These are phyloP conservation scores for Pseudopyrenochaeta lycopersici DNA, from an alignment of 2,329 filamentous ascomycete genomes.

Conservation along the genomic window DNA sequence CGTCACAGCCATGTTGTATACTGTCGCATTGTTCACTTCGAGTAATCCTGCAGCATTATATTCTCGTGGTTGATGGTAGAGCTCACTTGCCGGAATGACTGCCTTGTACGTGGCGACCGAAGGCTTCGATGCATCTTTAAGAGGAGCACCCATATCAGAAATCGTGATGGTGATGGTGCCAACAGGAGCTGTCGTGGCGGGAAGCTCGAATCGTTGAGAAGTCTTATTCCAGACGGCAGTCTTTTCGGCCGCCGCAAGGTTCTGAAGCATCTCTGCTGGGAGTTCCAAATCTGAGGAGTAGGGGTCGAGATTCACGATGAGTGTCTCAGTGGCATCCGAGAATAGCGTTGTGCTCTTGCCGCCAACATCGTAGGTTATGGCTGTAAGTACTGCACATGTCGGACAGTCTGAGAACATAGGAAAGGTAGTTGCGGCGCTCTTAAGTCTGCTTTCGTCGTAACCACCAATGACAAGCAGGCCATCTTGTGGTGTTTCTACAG, in stretches of 20 bases:
- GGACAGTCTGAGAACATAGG: constrained; percentile 28
- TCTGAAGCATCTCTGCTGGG: constrained; percentile 19
- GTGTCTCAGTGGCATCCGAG: constrained; percentile 13
- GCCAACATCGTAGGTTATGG: constrained; percentile 25
- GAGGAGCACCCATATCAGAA: constrained; percentile 18
- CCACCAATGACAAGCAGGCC: constrained; percentile 24
- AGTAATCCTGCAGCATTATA: constrained; percentile 19
- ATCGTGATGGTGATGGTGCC: constrained; percentile 26
- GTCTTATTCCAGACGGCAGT: constrained; percentile 26
- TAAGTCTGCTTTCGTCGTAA: constrained; percentile 23
- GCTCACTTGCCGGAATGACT: constrained; percentile 23
- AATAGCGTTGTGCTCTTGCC: constrained; percentile 23
- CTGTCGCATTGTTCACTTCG: constrained; percentile 9
- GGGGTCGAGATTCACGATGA: constrained; percentile 21
- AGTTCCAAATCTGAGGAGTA: constrained; percentile 20
- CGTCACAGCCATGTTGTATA: too few species aligned
- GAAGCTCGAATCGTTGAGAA: constrained; percentile 21
- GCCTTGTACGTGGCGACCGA: constrained; percentile 25
- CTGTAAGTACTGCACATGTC: constrained; percentile 27
- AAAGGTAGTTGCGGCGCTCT: constrained; percentile 20
- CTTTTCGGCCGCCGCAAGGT: constrained; percentile 19
- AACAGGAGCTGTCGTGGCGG: constrained; percentile 16
- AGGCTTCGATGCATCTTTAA: constrained; percentile 22
- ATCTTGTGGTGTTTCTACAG: constrained; percentile 22
- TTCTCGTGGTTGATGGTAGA: constrained; percentile 20